Percentiles rank a stretch among this genome's conserved stretches.
These are phyloP conservation scores for Globisporangium echinulatum DNA, from an alignment of 352 stramenopile species.

Conservation along the genomic window DNA sequence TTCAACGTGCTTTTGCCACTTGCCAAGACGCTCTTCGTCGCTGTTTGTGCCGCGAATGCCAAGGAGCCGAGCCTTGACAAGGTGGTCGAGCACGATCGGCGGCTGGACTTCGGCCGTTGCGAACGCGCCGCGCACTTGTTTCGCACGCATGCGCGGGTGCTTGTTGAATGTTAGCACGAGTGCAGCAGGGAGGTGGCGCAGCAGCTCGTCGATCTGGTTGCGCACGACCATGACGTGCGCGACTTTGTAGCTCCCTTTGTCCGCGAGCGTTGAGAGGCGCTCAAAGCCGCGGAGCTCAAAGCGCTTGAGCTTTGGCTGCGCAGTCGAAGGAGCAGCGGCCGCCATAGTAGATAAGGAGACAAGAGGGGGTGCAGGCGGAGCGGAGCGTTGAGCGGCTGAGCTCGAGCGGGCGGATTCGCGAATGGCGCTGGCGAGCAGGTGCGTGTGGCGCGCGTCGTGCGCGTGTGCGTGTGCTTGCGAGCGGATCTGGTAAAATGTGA, in stretches of 20 bases:
- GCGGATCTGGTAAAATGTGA: too few species aligned
- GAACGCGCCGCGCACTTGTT: conserved; percentile 29
- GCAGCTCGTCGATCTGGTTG: conserved; percentile 16
- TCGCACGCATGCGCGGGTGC: conserved; percentile 33
- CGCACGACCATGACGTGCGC: conserved; percentile 27
- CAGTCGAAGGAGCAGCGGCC: neutral
- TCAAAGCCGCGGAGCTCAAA: conserved; percentile 28
- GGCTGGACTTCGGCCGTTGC: conserved; percentile 35
- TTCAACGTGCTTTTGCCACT: conserved; percentile 10
- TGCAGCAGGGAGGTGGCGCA: conserved; percentile 22
- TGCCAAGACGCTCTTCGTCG: conserved; percentile 7
- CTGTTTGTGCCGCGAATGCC: conserved; percentile 6
- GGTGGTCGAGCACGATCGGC: neutral
- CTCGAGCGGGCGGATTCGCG: neutral
- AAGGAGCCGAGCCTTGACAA: neutral
- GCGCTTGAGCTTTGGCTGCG: neutral
- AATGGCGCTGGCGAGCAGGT: neutral
- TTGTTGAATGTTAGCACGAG: conserved; percentile 34
- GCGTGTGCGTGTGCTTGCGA: too few species aligned
- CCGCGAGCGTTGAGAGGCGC: conserved; percentile 24
- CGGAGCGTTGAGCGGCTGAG: neutral
- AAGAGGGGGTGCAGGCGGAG: neutral
- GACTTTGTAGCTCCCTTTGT: conserved; percentile 16
- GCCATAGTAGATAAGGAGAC: neutral
- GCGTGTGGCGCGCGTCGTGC: too few species aligned